Evolutionary conservation across 2,329 filamentous ascomycete genomes (phyloP).

Genomic region (Beauveria sp.): DNA sequence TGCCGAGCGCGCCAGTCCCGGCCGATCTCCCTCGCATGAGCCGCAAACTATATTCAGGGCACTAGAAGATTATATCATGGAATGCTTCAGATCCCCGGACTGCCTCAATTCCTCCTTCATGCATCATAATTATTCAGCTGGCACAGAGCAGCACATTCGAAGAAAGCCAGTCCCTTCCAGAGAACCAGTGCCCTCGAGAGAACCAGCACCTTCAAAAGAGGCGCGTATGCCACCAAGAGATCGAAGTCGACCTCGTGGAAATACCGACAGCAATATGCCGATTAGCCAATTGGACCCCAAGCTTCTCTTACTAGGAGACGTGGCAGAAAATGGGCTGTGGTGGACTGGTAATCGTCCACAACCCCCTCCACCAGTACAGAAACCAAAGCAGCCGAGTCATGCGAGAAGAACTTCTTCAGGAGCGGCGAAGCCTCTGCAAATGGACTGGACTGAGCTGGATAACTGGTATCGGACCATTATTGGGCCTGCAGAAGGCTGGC

Average conservation of each 20-base stretch:
- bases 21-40: conserved; percentile 22
- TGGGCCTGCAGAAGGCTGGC: conserved; percentile 62
- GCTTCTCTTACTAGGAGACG: conserved; percentile 62
- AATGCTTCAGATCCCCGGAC: conserved; percentile 60
- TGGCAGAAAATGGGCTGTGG: conserved; percentile 77
- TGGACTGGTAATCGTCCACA: conserved; percentile 54
- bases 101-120: conserved; percentile 73
- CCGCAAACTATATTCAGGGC: conserved; percentile 61
- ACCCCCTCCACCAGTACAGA: background rate
- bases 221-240: conserved; percentile 27
- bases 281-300: conserved; percentile 63
- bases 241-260: conserved; percentile 12
- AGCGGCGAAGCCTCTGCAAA: conserved; percentile 46
- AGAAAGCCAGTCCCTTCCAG: conserved; percentile 21
- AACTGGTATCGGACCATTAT: conserved; percentile 69
- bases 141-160: conserved; percentile 16
- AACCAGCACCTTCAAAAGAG: conserved; percentile 23
- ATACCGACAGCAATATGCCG: conserved; percentile 15
- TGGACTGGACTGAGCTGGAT: conserved; percentile 65
- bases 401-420: background rate
- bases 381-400: background rate
- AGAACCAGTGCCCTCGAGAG: conserved; percentile 29
- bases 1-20: conserved; percentile 12
- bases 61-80: conserved; percentile 69
- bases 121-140: conserved; percentile 7